Conservation (phyloP, 352 stramenopile genomes). For the Phytopythium cucurbitacearum region DNA sequence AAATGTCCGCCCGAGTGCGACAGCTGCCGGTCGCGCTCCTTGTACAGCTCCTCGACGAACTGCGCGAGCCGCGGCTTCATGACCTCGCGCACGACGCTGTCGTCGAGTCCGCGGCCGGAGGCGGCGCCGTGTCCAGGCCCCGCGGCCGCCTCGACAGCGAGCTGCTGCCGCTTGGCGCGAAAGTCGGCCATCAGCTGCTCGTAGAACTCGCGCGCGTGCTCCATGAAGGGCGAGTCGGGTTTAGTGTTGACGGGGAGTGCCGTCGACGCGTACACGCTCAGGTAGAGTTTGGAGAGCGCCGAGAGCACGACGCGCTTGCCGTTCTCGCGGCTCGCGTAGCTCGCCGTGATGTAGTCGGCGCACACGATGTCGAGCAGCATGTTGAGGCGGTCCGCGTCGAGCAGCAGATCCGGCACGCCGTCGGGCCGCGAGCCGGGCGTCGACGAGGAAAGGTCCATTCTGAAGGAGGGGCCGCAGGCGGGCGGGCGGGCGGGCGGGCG, state of each 20-base stretch:
- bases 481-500: too few species aligned
- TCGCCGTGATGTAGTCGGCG: conserved; percentile 82
- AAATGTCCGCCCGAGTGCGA: conserved; percentile 3
- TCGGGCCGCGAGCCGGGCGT: conserved; percentile 6
- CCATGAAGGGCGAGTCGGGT: conserved; percentile 35
- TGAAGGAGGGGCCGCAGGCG: too few species aligned
- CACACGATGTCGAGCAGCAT: conserved; percentile 86
- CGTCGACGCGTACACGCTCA: conserved; percentile 54
- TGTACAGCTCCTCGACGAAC: conserved; percentile 72
- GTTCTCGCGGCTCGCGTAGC: conserved; percentile 82
- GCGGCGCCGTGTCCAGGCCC: conserved; percentile 7
- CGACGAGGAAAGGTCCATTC: conserved; percentile 1
- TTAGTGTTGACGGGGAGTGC: conserved; percentile 13
- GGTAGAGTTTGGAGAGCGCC: conserved; percentile 76
- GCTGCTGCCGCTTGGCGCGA: conserved; percentile 16
- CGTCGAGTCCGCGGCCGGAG: conserved; percentile 33
- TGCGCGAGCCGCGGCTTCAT: conserved; percentile 75
- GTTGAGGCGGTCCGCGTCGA: conserved; percentile 73
- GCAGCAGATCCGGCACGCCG: conserved; percentile 50
- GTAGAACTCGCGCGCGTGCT: conserved; percentile 47
- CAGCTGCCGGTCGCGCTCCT: conserved; percentile 50
- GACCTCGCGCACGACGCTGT: conserved; percentile 54
- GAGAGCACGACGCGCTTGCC: conserved; percentile 73
- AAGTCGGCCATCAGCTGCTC: conserved; percentile 60
- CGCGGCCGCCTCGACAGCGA: conserved; percentile 10